Conservation (phyloP, 2,329 filamentous ascomycete genomes). For the Penicillium brasilianum region DNA sequence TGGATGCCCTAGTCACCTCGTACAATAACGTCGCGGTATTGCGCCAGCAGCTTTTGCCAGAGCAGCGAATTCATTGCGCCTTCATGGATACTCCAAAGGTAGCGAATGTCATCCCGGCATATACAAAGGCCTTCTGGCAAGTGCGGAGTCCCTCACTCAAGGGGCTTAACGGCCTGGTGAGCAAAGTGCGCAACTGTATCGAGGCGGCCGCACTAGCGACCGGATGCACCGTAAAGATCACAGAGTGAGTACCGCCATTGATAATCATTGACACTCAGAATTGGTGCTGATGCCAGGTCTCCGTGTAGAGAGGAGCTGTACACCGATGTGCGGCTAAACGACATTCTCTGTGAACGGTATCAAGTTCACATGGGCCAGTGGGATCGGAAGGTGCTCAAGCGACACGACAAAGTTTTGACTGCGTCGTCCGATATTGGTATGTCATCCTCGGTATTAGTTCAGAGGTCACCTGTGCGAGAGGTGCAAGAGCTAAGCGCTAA, state of each 20-base stretch:
- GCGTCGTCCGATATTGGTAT: slow-evolving; percentile 55
- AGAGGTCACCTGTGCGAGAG: too few relatives aligned
- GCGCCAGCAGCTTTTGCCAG: slow-evolving; percentile 61
- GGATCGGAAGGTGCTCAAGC: slow-evolving; percentile 45
- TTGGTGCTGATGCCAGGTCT: not conserved
- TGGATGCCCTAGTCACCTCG: slow-evolving; percentile 60
- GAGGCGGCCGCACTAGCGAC: slow-evolving; percentile 44
- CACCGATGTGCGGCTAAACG: slow-evolving; percentile 53
- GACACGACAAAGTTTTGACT: slow-evolving; percentile 46
- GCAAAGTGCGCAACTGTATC: slow-evolving; percentile 41
- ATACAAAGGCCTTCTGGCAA: slow-evolving; percentile 52
- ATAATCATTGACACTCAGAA: not conserved
- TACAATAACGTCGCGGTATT: slow-evolving; percentile 56
- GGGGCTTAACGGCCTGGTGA: slow-evolving; percentile 43
- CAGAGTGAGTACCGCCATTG: slow-evolving; percentile 32
- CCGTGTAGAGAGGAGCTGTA: slow-evolving; percentile 41
- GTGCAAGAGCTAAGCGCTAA: not conserved
- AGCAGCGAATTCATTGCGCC: slow-evolving; percentile 59
- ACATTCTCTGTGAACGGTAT: slow-evolving; percentile 52
- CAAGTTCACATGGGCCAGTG: slow-evolving; percentile 51
- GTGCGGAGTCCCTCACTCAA: slow-evolving; percentile 52
- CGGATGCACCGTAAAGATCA: slow-evolving; percentile 40
- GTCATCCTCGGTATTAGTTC: slow-evolving; percentile 3
- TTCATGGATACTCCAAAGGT: slow-evolving; percentile 60
- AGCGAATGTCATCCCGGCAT: slow-evolving; percentile 63